Base-by-base conservation (phyloP, 768 basidiomycete species). In the Lactarius vividus region DNA sequence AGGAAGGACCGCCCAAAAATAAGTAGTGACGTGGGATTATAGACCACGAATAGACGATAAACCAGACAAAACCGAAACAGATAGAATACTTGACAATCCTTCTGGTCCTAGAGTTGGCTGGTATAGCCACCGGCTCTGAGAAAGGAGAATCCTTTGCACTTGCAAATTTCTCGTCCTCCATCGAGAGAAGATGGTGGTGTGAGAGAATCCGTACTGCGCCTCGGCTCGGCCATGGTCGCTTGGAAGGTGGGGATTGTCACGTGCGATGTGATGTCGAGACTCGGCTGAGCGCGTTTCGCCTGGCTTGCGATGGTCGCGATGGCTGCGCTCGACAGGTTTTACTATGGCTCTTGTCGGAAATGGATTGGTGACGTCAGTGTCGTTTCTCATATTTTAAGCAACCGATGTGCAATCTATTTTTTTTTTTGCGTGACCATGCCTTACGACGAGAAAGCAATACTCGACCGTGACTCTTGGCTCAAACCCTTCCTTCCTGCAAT, bases 381-480 rank as follows among this genome's bases (percentile, higher is more conserved):
- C 23, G 29, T 31, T 28, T 6, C n/a, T 56, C 11, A 6, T 62
- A 64, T 57, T 63, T 64, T 52, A 44, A 44, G 53, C 62, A 3
- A 15, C 18, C 42, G n/a, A 29, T 23, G n/a, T 29, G 55, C 15
- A 26, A 35, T 56, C 31, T 28, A 2, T 56, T 57, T 67, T 44
- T 5, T 56, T 57, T 67, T 44, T 5, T 35, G 13, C 26, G 58
- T 28, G 23, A 29, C 9, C 33, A 61, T 75, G 44, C 73, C 79
- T n/a, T 79, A 91, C 67, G 82, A 87, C 68, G 77, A 83, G 6
- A 79, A 87, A 73, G 75, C 79, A 53, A 80, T 92, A 52, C 79
- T 89, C 67, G 77, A 83, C 58, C 79, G 85, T 70, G 92, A 94
- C 75, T 80, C 82, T 20, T 93, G 86, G 75, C 85, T 94, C n/a